These are phyloP conservation scores for Lolium multiflorum DNA, from an alignment of 176 grass and related monocot genomes.

Conservation along the genomic window DNA sequence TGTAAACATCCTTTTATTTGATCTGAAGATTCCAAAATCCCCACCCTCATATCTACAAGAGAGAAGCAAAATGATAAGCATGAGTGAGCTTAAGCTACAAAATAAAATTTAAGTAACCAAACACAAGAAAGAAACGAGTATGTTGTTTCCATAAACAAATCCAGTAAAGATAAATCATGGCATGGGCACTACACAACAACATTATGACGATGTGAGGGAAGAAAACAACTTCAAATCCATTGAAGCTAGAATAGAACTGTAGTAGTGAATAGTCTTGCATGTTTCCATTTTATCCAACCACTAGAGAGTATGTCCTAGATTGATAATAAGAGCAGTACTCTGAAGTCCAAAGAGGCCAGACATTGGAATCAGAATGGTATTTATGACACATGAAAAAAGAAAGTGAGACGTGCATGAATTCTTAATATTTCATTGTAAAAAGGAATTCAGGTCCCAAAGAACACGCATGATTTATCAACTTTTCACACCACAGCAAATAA, in stretches of 20 bases:
- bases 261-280: not conserved
- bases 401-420: not conserved
- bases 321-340: not conserved
- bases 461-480: not conserved
- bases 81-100: not conserved
- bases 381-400: not conserved
- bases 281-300: not conserved
- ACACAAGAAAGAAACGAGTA: not conserved
- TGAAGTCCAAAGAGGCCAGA: not conserved
- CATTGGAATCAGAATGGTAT: not conserved
- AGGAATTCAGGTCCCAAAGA: not conserved
- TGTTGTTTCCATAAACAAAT: not conserved
- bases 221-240: not conserved
- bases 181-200: not conserved
- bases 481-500: not conserved
- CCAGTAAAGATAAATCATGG: not conserved
- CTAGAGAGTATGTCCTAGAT: not conserved
- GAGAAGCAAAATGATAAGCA: conserved; percentile 16
- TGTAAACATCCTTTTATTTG: conserved; percentile 23
- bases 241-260: not conserved
- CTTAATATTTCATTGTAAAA: not conserved
- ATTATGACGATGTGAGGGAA: not conserved
- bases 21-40: conserved; percentile 23
- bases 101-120: not conserved
- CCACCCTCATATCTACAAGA: conserved; percentile 41